Evolutionary conservation across 495 filamentous ascomycete species (phyloP), one percentile per base, ranked within the genome.

Genomic region (Hypoxylon lenormandii): DNA sequence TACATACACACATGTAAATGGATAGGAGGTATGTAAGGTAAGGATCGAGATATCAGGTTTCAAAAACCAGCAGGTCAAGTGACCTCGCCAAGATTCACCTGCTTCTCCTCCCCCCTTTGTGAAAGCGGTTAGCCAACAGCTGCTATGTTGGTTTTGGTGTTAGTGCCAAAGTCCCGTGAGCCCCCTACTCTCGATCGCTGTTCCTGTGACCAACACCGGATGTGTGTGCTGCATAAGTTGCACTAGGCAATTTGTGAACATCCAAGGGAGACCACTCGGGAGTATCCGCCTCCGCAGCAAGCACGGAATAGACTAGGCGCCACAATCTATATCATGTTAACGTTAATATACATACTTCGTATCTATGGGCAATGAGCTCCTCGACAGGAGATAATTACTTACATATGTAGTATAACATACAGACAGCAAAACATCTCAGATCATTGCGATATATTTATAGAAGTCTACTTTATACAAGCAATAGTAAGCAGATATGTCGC

Each of bases 181-280:
- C 51, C 36, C 51, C 48, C 42, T 19, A 58, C 62, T 57, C 45
- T 40, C 40, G 30, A 43, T 61, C 51, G 51, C 47, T 70, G 68
- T 70, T 70, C 68, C 68, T 70, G 73, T 76, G 73, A 76, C 70
- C 60, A 65, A 43, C 50, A 60, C 37, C 49, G 59, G 67, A 72
- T 76, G 73, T 74, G 73, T 76, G 73, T 74, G 73, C 67, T 74
- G 73, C 73, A 74, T 76, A 64, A 64, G 61, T 62, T 60, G 62
- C 68, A 66, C 61, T 70, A 70, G 57, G 68, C 61, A 70, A 70
- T 70, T 70, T 70, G 51, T 54, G 61, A 70, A 43, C 60, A 61
- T 56, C 47, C 7, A 48, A 37, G 49, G 65, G 30, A 3, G 45
- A 53, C 68, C 68, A 66, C 57, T 70, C 68, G 68, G 68, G 68